Evolutionary conservation across 441 rosid species (phyloP), one percentile per base, ranked within the genome.

Genomic region (Oxalis stricta): DNA sequence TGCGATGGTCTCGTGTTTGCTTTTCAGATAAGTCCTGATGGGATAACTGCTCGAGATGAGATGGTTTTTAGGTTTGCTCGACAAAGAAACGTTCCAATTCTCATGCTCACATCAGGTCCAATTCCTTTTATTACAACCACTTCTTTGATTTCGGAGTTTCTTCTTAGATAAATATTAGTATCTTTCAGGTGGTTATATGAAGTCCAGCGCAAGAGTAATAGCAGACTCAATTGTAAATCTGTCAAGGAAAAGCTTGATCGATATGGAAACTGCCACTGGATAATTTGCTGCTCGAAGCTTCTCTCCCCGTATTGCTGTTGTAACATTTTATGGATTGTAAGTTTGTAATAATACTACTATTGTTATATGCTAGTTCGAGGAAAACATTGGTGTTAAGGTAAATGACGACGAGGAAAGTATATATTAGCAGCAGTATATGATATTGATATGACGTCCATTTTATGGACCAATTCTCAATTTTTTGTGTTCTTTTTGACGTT

Each of bases 91-190:
- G 52, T 80, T 44, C 95, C 96, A 44, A 47, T 91, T 46, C 65
- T 91, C 53, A 91, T 91, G 95, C 71, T 91, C 53, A 86, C 99
- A 28, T 83, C 99, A 75, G 98, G 98, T 89, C 44, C 19, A 10
- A 30, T 40, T 16, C 20, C 32, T 34, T 18, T 18, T 20, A 15
- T 5, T 41, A 11, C 4, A 11, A 5, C 8, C n/a, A 2, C 34
- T 23, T 22, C 13, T 30, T 38, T 3, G 4, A 2, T 11, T 18
- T 38, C 32, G 20, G 29, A 7, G 4, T 5, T 21, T 33, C 10
- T 39, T 12, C 30, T 14, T 11, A n/a, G n/a, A n/a, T n/a, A n/a
- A n/a, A 12, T 7, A 13, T 21, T 22, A 58, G 31, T 42, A 11
- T 48, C 44, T 50, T 71, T 62, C 73, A 86, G 98, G 96, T 39